Evolutionary conservation across 1,284 basidiomycete genomes (phyloP).

Genomic region (Mycosarcoma maydis): DNA sequence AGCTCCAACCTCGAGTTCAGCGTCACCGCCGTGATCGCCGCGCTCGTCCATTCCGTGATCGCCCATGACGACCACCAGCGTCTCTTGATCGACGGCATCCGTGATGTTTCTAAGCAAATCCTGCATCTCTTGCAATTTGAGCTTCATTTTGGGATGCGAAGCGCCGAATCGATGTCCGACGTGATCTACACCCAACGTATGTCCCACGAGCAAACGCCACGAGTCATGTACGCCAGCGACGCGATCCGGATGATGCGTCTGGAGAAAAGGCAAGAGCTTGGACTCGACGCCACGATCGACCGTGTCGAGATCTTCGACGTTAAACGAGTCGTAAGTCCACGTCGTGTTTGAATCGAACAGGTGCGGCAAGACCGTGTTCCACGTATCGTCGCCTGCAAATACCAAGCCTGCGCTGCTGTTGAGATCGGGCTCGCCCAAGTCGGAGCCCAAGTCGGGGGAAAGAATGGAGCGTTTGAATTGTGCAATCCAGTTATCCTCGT

Average conservation of each 20-base stretch:
- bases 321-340: slow-evolving; percentile 93
- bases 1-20: slow-evolving; percentile 82
- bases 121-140: slow-evolving; percentile 77
- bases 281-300: slow-evolving; percentile 89
- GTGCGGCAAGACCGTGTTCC: slow-evolving; percentile 86
- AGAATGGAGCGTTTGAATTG: slow-evolving; percentile 66
- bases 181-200: slow-evolving; percentile 97
- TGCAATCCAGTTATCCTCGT: slow-evolving; percentile 80
- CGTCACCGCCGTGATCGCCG: slow-evolving; percentile 96
- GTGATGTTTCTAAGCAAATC: slow-evolving; percentile 42
- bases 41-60: slow-evolving; percentile 97
- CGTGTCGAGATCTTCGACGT: slow-evolving; percentile 96
- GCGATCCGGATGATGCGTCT: slow-evolving; percentile 30
- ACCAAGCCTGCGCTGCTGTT: slow-evolving; percentile 67
- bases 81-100: slow-evolving; percentile 55
- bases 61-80: slow-evolving; percentile 85
- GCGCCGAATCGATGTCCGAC: slow-evolving; percentile 94
- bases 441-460: neutral
- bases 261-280: slow-evolving; percentile 84
- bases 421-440: too few species aligned
- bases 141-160: slow-evolving; percentile 83
- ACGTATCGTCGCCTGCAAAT: slow-evolving; percentile 97
- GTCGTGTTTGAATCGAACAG: slow-evolving; percentile 77
- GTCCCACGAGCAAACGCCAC: slow-evolving; percentile 89
- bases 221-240: slow-evolving; percentile 13